phyloP scores from a whole-genome alignment of 2,329 filamentous ascomycete species.

The Fusarium poae region DNA sequence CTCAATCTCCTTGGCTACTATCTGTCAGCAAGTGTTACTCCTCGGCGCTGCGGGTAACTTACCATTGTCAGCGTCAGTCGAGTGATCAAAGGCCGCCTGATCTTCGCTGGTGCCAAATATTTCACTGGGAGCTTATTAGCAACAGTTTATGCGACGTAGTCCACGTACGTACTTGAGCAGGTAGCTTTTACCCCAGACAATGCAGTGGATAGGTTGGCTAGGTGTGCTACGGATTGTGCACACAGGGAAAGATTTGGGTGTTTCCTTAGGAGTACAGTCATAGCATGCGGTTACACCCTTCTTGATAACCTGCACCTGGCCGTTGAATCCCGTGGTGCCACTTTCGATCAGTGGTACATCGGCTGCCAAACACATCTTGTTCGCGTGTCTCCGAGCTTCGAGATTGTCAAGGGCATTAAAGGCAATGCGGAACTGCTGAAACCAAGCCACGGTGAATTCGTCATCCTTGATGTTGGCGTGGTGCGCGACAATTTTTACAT shows the following conservation, averaged over 20 bases:
- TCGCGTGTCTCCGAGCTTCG: constrained; percentile 93
- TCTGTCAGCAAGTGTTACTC: constrained; percentile 17
- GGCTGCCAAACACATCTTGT: constrained; percentile 95
- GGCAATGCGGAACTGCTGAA: constrained; percentile 82
- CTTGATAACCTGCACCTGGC: constrained; percentile 96
- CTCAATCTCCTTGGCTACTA: constrained; percentile 79
- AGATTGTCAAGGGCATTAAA: constrained; percentile 98
- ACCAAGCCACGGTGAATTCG: constrained; percentile 90
- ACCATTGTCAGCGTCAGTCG: constrained; percentile 85
- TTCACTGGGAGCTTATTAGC: constrained; percentile 62
- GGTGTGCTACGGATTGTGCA: constrained; percentile 98
- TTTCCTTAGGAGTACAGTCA: constrained; percentile 90
- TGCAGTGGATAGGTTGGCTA: constrained; percentile 97
- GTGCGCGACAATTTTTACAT: constrained; percentile 86
- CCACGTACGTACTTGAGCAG: constrained; percentile 74
- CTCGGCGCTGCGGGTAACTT: constrained; percentile 34
- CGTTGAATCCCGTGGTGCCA: constrained; percentile 97
- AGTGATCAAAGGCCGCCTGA: constrained; percentile 82
- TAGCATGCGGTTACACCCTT: constrained; percentile 95
- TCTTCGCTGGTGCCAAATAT: constrained; percentile 94
- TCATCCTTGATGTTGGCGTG: constrained; percentile 95
- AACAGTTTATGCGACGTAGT: constrained; percentile 19
- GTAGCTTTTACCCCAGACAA: constrained; percentile 98
- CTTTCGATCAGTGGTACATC: constrained; percentile 94
- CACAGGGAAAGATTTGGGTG: constrained; percentile 92